Evolutionary conservation across 1,284 basidiomycete species (phyloP), one percentile per base, ranked within the genome.

Genomic region (Trichosporon ovoides): DNA sequence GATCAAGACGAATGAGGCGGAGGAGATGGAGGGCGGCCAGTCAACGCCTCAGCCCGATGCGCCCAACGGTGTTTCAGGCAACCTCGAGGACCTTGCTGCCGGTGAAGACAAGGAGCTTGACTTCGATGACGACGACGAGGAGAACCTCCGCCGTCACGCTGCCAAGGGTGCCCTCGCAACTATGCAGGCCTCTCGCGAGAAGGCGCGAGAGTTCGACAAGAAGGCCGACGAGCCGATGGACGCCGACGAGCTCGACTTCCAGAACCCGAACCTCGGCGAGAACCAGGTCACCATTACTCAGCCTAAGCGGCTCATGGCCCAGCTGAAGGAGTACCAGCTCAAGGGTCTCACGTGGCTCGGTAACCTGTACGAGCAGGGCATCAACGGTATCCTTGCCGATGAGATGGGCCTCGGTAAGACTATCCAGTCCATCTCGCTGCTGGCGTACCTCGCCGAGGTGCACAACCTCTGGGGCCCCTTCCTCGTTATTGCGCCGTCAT

Each of bases 401-500:
- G 96, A 99, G 80, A 98, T 98, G 96, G 93, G 92, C 80, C 83
- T 94, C 24, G 91, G 92, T 67, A 94, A 94, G 90, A 98, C 96
- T 24, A 93, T 99, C 16, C 96, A 99, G 82, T 98, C 94, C 1
- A 98, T 99, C 57, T 96, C 96, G 19, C 80, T 99, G 12, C 83
- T 99, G 60, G 91, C 95, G 6, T 96, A 98, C 77, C 85, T 99
- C 19, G 95, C 96, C 10, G 96, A 98, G 78, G 87, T 87, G 1
- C 96, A 98, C 75, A 90, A 98, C 72, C 96, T 98, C 61, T 99
- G 96, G 96, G 96, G 96, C 0, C 96, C 96, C 16, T 98, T 99
- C 82, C 83, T 99, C n/a, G 94, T 99, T 58, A 96, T 99, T 52
- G 93, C 96, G 1, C 96, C 96, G 1, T 89, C 94, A 1, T 98